Evolutionary conservation across 306 rosid genomes (phyloP).

Genomic region (Trifolium dubium): DNA sequence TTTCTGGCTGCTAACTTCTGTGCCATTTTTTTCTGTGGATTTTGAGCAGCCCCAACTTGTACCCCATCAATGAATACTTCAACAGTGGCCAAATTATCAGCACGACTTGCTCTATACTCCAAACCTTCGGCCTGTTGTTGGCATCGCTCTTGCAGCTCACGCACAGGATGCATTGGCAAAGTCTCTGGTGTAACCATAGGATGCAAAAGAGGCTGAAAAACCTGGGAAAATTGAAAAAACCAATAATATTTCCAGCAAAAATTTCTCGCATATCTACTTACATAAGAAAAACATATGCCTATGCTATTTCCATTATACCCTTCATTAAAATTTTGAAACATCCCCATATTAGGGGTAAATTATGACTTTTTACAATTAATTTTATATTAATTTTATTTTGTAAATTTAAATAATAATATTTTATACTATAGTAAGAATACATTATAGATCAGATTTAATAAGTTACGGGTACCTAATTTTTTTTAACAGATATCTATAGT

Average conservation of each 20-base stretch:
- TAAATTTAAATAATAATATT: no score
- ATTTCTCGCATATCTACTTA: no score
- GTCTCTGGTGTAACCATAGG: conserved; percentile 99
- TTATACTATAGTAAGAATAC: no score
- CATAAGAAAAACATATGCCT: no score
- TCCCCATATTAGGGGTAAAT: no score
- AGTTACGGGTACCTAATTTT: no score
- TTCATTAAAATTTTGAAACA: no score
- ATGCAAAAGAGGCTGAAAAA: conserved; percentile 88
- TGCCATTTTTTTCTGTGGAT: conserved; percentile 99
- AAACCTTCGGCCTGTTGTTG: conserved; percentile 99
- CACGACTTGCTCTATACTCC: conserved; percentile 89
- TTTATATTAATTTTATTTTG: no score
- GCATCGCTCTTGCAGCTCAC: conserved; percentile 98
- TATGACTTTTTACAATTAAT: no score
- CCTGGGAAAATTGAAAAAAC: conserved; percentile 55
- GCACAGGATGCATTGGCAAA: conserved; percentile 99
- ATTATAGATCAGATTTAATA: no score
- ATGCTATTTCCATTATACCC: no score
- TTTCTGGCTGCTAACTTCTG: conserved; percentile 98
- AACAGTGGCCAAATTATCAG: conserved; percentile 92
- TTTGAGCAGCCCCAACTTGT: conserved; percentile 84
- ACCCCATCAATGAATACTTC: conserved; percentile 95
- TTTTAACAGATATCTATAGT: no score
- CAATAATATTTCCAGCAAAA: conserved; percentile 1